phyloP scores from a whole-genome alignment of 2,329 filamentous ascomycete genomes.

The Ophiostoma triangulosporum region DNA sequence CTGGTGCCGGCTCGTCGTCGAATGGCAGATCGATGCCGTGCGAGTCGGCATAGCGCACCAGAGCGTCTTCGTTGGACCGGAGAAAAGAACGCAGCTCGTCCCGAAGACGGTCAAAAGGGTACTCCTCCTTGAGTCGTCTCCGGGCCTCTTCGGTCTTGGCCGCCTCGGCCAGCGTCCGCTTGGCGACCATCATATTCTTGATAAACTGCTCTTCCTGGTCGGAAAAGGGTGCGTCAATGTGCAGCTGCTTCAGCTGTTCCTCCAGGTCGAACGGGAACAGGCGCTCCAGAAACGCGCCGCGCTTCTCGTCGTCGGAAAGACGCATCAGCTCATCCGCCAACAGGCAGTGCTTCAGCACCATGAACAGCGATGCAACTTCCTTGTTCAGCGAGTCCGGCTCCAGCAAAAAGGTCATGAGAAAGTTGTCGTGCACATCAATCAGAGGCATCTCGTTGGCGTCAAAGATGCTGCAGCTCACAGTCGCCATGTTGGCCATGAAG shows the following conservation, averaged over 20 bases:
- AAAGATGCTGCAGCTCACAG: conserved; percentile 28
- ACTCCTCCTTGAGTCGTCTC: conserved; percentile 25
- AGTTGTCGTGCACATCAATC: conserved; percentile 29
- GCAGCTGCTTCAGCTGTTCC: conserved; percentile 24
- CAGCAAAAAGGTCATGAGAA: conserved; percentile 30
- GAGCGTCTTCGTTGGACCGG: conserved; percentile 19
- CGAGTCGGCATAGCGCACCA: conserved; percentile 24
- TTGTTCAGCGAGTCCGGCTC: conserved; percentile 26
- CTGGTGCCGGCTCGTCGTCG: conserved; percentile 19
- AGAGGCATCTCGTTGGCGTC: conserved; percentile 26
- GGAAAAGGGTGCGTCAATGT: conserved; percentile 16
- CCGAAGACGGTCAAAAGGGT: conserved; percentile 26
- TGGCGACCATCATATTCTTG: conserved; percentile 16
- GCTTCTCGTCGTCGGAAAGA: conserved; percentile 9
- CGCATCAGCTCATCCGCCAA: conserved; percentile 4
- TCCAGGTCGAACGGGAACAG: conserved; percentile 45
- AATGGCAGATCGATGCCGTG: conserved; percentile 25
- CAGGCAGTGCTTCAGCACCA: conserved; percentile 31
- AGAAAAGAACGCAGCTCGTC: conserved; percentile 21
- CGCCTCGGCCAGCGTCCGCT: conserved; percentile 34
- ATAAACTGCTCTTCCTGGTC: conserved; percentile 13
- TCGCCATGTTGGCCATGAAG: conserved; percentile 35
- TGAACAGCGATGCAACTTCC: conserved; percentile 29
- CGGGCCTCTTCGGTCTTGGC: conserved; percentile 35
- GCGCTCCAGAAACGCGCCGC: conserved; percentile 30